Conservation (phyloP, 495 filamentous ascomycete species). For the Viridothelium virens region DNA sequence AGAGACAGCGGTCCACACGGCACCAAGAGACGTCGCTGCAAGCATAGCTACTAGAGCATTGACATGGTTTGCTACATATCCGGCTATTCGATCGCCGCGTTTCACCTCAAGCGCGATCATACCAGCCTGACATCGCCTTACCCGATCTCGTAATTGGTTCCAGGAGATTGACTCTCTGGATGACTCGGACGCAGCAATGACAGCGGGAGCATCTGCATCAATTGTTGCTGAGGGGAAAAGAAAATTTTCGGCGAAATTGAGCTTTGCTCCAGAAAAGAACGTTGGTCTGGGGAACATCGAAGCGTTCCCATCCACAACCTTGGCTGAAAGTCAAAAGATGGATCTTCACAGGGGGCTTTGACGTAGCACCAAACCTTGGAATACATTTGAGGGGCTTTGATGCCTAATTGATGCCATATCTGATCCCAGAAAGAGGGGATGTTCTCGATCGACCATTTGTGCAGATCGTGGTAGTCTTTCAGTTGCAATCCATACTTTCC, state of each 20-base stretch:
- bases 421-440: constrained; percentile 74
- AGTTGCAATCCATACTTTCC: constrained; percentile 56
- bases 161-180: constrained; percentile 64
- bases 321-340: constrained; percentile 6
- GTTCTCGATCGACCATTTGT: constrained; percentile 76
- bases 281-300: constrained; percentile 76
- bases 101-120: constrained; percentile 56
- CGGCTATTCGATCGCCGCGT: constrained; percentile 66
- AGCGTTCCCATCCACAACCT: constrained; percentile 61
- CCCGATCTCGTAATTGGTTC: constrained; percentile 69
- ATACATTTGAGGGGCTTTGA: constrained; percentile 60
- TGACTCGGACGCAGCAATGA: constrained; percentile 69
- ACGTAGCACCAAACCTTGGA: constrained; percentile 42
- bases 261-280: constrained; percentile 68
- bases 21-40: constrained; percentile 67
- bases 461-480: constrained; percentile 58
- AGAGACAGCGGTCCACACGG: constrained; percentile 85
- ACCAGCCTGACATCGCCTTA: constrained; percentile 62
- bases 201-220: constrained; percentile 50
- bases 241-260: constrained; percentile 92
- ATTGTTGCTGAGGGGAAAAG: constrained; percentile 61
- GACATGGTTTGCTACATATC: constrained; percentile 79
- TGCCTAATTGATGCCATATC: constrained; percentile 71
- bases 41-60: constrained; percentile 84
- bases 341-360: neutral